Conservation (phyloP, 164 flowering plant genomes). For the Umbilicus rupestris region DNA sequence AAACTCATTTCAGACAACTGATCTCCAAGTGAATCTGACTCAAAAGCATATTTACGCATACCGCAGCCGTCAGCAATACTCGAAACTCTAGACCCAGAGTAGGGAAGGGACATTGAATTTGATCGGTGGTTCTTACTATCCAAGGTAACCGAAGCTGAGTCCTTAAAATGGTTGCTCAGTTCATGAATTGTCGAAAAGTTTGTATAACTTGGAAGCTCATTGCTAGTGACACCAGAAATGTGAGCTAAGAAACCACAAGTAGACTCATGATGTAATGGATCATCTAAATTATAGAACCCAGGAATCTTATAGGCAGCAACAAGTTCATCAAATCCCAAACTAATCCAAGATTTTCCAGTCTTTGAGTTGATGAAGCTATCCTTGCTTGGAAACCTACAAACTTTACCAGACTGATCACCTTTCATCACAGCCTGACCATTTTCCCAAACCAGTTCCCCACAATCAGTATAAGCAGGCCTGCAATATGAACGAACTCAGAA, state of each 20-base stretch:
- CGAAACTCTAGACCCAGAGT: background rate
- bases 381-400: background rate
- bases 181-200: background rate
- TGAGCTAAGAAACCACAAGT: constrained; percentile 3
- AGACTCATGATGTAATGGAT: background rate
- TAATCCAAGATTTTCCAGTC: background rate
- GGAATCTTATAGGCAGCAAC: background rate
- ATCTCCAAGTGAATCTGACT: background rate
- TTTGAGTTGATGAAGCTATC: background rate
- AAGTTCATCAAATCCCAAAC: background rate
- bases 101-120: too few species aligned
- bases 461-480: constrained; percentile 13
- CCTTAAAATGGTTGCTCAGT: background rate
- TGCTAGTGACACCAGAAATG: background rate
- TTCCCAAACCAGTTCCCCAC: constrained; percentile 17
- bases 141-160: too few species aligned
- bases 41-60: background rate
- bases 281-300: constrained; percentile 1
- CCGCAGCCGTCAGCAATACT: background rate
- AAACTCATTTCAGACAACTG: background rate
- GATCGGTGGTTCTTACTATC: too few species aligned
- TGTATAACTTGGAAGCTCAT: background rate
- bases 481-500: background rate
- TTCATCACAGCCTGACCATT: constrained; percentile 14
- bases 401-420: background rate